Evolutionary conservation across 225 moss, liverwort and hornwort species (phyloP).

Genomic region (Antitrichia curtipendula): DNA sequence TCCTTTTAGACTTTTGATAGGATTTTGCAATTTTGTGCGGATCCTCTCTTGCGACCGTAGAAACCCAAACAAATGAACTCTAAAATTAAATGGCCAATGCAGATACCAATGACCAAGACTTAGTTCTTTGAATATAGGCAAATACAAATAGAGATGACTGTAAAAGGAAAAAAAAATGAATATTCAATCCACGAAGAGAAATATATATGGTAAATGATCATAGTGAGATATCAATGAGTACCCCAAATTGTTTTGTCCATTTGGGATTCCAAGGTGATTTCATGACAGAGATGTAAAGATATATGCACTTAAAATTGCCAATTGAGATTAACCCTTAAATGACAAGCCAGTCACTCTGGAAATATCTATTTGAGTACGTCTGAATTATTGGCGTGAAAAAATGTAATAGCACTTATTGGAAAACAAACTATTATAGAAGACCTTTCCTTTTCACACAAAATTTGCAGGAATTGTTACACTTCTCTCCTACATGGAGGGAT

Average conservation of each 20-base stretch:
- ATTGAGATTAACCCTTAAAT: too few relatives aligned
- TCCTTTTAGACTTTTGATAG: not conserved
- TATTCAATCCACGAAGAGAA: not conserved
- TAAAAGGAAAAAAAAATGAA: not conserved
- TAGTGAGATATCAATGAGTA: not conserved
- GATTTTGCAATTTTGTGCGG: not conserved
- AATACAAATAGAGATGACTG: not conserved
- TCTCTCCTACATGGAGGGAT: too few relatives aligned
- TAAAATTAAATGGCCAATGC: too few relatives aligned
- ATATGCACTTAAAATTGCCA: too few relatives aligned
- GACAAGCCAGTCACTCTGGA: too few relatives aligned
- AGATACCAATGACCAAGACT: not conserved
- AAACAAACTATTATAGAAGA: too few relatives aligned
- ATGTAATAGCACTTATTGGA: too few relatives aligned
- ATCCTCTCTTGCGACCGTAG: not conserved
- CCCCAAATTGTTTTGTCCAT: not conserved
- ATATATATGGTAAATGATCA: not conserved
- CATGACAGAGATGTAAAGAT: not conserved
- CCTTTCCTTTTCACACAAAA: too few relatives aligned
- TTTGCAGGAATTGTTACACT: too few relatives aligned
- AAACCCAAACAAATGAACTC: not conserved
- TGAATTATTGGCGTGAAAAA: too few relatives aligned
- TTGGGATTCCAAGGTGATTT: too few relatives aligned
- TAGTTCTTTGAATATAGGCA: not conserved
- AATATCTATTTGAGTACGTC: too few relatives aligned